Evolutionary conservation across 139 green algal species (phyloP).

Genomic region (Chlorella sp.): DNA sequence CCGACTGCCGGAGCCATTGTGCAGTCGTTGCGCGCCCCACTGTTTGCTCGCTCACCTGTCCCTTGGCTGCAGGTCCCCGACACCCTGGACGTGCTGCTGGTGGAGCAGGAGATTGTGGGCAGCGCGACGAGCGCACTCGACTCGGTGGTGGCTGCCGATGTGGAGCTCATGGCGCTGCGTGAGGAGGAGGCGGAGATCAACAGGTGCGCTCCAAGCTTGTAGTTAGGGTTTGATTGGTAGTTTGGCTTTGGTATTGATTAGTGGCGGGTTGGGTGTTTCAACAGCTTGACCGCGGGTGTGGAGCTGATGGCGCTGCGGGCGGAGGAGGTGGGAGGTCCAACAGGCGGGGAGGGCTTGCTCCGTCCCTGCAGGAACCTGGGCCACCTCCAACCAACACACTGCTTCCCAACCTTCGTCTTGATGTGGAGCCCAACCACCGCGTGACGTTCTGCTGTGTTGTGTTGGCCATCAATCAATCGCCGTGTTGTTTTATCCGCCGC

Average conservation of each 20-base stretch:
- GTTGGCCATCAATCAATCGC: background rate
- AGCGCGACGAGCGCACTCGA: constrained; percentile 68
- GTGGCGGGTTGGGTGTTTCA: too few relatives aligned
- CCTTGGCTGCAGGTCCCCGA: constrained; percentile 60
- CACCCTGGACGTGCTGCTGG: constrained; percentile 97
- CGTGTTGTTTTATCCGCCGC: too few relatives aligned
- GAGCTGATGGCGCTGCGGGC: constrained; percentile 90
- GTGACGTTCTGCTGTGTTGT: too few relatives aligned
- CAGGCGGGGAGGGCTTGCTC: constrained; percentile 3
- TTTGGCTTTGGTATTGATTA: too few relatives aligned
- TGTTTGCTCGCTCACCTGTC: background rate
- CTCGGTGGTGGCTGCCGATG: constrained; percentile 94
- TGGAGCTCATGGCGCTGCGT: constrained; percentile 92
- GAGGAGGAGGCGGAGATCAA: constrained; percentile 84
- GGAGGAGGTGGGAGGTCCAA: constrained; percentile 79
- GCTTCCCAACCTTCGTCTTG: too few relatives aligned
- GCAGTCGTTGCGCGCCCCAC: too few relatives aligned
- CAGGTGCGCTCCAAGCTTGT: background rate
- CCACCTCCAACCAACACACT: too few relatives aligned
- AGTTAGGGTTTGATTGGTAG: background rate
- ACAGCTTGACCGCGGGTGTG: constrained; percentile 84
- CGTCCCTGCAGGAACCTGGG: constrained; percentile 60
- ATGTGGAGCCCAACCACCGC: too few relatives aligned
- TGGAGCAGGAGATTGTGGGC: constrained; percentile 97
- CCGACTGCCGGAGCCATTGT: too few relatives aligned